Evolutionary conservation across 169 alveolate genomes (phyloP).

Genomic region (Plasmodium gallinaceum): DNA sequence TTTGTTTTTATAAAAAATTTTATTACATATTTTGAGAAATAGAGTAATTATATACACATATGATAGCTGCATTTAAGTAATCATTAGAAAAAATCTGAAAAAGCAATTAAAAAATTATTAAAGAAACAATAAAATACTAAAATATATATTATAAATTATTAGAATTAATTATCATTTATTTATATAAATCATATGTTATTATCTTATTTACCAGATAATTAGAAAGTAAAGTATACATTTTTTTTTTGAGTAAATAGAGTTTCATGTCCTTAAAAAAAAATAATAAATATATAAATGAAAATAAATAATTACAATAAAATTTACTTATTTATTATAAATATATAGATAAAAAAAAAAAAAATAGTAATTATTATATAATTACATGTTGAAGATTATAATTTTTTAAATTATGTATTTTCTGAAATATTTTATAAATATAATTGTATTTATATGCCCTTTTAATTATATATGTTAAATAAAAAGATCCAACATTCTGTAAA

Average conservation of each 20-base stretch:
- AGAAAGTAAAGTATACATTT: slow-evolving; percentile 37
- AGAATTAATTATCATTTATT: neutral
- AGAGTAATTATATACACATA: slow-evolving; percentile 32
- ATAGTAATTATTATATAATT: neutral
- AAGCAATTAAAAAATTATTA: no score
- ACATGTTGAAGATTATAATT: slow-evolving; percentile 31
- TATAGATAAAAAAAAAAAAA: neutral
- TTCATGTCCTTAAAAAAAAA: slow-evolving; percentile 19
- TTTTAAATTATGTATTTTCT: slow-evolving; percentile 12
- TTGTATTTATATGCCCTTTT: slow-evolving; percentile 61
- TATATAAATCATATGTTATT: neutral
- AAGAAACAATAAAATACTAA: neutral
- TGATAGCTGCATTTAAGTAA: slow-evolving; percentile 53
- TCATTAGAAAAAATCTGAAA: slow-evolving; percentile 42
- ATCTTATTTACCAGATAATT: slow-evolving; percentile 30
- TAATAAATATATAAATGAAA: neutral
- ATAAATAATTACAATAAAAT: no score
- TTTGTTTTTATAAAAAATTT: no score
- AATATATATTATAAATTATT: neutral
- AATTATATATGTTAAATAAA: slow-evolving; percentile 15
- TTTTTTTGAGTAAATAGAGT: slow-evolving; percentile 15
- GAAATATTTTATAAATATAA: slow-evolving; percentile 46
- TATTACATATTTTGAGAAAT: slow-evolving; percentile 31
- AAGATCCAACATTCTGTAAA: neutral
- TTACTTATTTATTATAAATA: neutral